A percentile compares a stretch with the other conserved stretches of the same genome.
Conservation (phyloP, 2,329 filamentous ascomycete species). For the Trichoderma arundinaceum region DNA sequence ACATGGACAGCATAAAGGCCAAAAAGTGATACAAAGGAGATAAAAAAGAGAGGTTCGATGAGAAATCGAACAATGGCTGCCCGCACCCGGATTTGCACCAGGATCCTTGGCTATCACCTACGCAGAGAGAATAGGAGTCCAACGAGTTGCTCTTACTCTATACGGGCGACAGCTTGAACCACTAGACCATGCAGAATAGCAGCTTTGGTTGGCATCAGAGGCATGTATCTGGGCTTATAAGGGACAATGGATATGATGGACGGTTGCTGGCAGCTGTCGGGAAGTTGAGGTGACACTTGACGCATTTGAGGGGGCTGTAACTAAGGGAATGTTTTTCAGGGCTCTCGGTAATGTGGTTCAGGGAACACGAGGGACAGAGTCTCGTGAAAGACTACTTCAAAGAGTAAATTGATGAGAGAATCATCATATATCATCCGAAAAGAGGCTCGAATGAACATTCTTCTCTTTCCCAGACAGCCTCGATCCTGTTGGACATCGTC, state of each 20-base stretch:
- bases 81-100: slow-evolving; percentile 47
- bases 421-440: too few relatives aligned
- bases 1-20: not conserved
- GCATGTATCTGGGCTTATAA: not conserved
- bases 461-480: too few relatives aligned
- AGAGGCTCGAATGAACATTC: too few relatives aligned
- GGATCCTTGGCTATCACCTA: slow-evolving; percentile 46
- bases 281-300: not conserved
- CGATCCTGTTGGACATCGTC: too few relatives aligned
- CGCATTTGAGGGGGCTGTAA: not conserved
- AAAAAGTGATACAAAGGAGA: not conserved
- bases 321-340: not conserved
- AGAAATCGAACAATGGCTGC: slow-evolving; percentile 31
- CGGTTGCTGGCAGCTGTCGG: slow-evolving; percentile 3
- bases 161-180: slow-evolving; percentile 18
- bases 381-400: too few relatives aligned
- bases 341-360: not conserved
- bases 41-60: slow-evolving; percentile 16
- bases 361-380: too few relatives aligned
- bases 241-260: not conserved
- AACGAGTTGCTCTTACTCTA: slow-evolving; percentile 32
- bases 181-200: slow-evolving; percentile 3
- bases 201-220: not conserved
- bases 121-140: slow-evolving; percentile 42
- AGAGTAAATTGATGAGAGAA: too few relatives aligned